Conservation (phyloP, 2,329 filamentous ascomycete genomes). For the Achaetomium macrosporum region DNA sequence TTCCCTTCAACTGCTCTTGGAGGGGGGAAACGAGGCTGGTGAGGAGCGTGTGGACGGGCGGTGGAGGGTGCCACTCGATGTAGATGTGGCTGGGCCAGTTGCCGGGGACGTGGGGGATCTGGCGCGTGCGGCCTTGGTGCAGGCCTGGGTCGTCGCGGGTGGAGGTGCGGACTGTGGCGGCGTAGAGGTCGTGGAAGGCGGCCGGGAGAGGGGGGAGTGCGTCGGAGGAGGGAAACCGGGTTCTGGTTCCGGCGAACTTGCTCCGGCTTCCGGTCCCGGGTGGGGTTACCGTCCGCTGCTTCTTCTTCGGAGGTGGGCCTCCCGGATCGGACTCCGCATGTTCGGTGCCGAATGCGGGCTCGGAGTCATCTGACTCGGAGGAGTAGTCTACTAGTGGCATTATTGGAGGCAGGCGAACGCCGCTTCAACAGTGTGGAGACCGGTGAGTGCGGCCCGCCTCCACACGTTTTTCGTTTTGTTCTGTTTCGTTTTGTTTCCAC, state of each 20-base stretch:
- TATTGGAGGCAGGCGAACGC: background rate
- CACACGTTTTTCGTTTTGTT: background rate
- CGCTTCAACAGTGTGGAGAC: too few relatives aligned
- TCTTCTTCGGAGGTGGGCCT: slow-evolving; percentile 10
- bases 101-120: slow-evolving; percentile 76
- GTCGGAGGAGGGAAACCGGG: slow-evolving; percentile 10
- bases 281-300: slow-evolving; percentile 6
- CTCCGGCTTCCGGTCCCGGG: too few relatives aligned
- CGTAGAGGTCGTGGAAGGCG: slow-evolving; percentile 84
- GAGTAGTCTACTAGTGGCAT: slow-evolving; percentile 39
- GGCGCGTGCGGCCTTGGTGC: slow-evolving; percentile 77
- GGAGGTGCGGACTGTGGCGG: slow-evolving; percentile 70
- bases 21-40: slow-evolving; percentile 37
- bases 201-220: slow-evolving; percentile 67
- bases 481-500: background rate
- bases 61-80: slow-evolving; percentile 68
- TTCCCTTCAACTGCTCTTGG: slow-evolving; percentile 23
- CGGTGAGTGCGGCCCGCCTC: background rate
- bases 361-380: slow-evolving; percentile 25
- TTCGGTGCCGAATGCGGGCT: slow-evolving; percentile 17
- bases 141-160: slow-evolving; percentile 75
- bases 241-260: background rate
- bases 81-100: slow-evolving; percentile 94
- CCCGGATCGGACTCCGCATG: background rate
- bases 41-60: slow-evolving; percentile 43